These are phyloP conservation scores for Tranzscheliella williamsii DNA, from an alignment of 1,284 basidiomycete species.

Conservation along the genomic window DNA sequence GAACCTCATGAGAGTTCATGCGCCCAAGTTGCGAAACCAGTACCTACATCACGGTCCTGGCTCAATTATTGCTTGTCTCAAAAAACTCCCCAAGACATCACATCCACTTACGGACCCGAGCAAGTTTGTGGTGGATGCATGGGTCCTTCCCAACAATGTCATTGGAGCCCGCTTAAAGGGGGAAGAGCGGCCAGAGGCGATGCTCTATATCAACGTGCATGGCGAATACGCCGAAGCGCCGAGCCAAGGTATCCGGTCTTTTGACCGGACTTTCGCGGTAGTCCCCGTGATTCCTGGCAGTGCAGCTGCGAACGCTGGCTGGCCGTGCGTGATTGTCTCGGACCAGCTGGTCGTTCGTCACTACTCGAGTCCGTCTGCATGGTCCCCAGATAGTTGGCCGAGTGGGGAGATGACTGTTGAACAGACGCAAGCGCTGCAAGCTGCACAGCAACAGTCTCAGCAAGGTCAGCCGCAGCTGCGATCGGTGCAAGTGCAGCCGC, in stretches of 20 bases:
- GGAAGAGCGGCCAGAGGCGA: slow-evolving; percentile 62
- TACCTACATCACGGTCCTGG: slow-evolving; percentile 71
- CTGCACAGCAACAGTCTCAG: slow-evolving; percentile 4
- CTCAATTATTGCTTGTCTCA: slow-evolving; percentile 69
- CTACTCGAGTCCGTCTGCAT: slow-evolving; percentile 80
- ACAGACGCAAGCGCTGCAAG: slow-evolving; percentile 17
- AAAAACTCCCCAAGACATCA: slow-evolving; percentile 73
- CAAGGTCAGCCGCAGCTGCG: slow-evolving; percentile 1
- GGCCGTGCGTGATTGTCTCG: slow-evolving; percentile 86
- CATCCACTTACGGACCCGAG: slow-evolving; percentile 70
- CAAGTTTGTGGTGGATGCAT: slow-evolving; percentile 87
- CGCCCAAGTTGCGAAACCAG: slow-evolving; percentile 33
- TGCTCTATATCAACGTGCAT: slow-evolving; percentile 80
- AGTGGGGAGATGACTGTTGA: slow-evolving; percentile 37
- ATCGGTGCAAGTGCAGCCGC: background rate
- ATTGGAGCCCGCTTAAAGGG: slow-evolving; percentile 45
- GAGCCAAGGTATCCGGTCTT: slow-evolving; percentile 76
- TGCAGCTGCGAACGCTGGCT: slow-evolving; percentile 78
- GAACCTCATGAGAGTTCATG: slow-evolving; percentile 53
- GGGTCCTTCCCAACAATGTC: slow-evolving; percentile 66
- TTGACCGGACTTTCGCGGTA: slow-evolving; percentile 88
- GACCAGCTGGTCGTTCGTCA: slow-evolving; percentile 82
- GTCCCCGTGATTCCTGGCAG: slow-evolving; percentile 79
- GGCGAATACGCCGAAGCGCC: slow-evolving; percentile 82
- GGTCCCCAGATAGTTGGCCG: slow-evolving; percentile 44